Evolutionary conservation across 257 asterid genomes (phyloP).

Genomic region (Cynanchum wilfordii): DNA sequence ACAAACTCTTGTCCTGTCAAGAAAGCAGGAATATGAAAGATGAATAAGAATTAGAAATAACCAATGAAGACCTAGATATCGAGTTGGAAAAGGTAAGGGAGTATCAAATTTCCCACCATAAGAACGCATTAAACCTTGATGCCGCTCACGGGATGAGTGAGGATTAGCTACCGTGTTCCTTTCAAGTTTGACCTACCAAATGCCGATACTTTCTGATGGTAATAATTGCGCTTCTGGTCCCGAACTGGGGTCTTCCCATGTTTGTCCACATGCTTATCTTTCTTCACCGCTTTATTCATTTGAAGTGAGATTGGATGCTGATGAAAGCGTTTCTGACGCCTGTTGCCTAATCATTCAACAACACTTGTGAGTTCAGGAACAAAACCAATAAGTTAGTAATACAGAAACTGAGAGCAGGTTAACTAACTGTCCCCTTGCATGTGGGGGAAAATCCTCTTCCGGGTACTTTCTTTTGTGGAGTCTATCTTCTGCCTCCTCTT

Average conservation of each 20-base stretch:
- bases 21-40: not conserved
- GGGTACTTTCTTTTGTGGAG: slow-evolving; percentile 31
- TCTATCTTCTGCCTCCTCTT: slow-evolving; percentile 23
- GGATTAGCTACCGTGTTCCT: slow-evolving; percentile 16
- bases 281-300: slow-evolving; percentile 13
- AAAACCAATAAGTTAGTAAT: not conserved
- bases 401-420: slow-evolving; percentile 7
- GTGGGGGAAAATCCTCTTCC: not conserved
- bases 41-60: not conserved
- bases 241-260: slow-evolving; percentile 20
- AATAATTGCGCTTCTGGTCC: slow-evolving; percentile 21
- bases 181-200: slow-evolving; percentile 18
- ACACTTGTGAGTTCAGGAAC: not conserved
- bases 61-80: not conserved
- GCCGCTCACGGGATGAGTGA: slow-evolving; percentile 23
- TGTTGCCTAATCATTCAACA: slow-evolving; percentile 26
- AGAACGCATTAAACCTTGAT: slow-evolving; percentile 20
- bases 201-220: slow-evolving; percentile 13
- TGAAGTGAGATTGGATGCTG: slow-evolving; percentile 23
- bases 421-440: not conserved
- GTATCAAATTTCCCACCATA: slow-evolving; percentile 23
- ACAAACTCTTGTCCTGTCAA: slow-evolving; percentile 1
- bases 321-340: slow-evolving; percentile 30
- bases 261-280: slow-evolving; percentile 16
- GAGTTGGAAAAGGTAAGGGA: slow-evolving; percentile 1